Percentiles rank a stretch among this genome's conserved stretches.
phyloP scores from a whole-genome alignment of 2,329 filamentous ascomycete genomes.

The Teratosphaeria zuluensis region DNA sequence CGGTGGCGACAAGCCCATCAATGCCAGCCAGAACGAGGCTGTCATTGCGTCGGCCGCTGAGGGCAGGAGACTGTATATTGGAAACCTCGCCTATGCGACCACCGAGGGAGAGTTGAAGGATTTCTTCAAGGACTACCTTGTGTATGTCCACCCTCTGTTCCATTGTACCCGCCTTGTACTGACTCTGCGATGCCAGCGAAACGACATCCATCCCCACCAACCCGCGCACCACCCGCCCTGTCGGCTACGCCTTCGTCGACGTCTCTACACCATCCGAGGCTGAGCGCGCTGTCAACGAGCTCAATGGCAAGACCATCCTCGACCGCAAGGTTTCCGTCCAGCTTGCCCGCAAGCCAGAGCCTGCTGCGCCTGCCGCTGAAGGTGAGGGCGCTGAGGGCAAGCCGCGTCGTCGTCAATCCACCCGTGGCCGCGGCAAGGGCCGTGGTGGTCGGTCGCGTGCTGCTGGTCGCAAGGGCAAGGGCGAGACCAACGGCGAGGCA shows the following conservation, averaged over 20 bases:
- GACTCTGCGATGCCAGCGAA: constrained; percentile 52
- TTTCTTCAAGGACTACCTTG: constrained; percentile 99
- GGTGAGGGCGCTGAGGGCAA: constrained; percentile 66
- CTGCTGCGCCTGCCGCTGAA: constrained; percentile 64
- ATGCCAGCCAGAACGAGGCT: constrained; percentile 73
- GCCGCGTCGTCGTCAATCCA: constrained; percentile 46
- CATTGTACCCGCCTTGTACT: constrained; percentile 5
- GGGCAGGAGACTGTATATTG: constrained; percentile 98
- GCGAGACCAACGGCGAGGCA: constrained; percentile 32
- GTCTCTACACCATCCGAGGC: constrained; percentile 90
- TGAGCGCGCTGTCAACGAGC: constrained; percentile 86
- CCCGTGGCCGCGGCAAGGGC: constrained; percentile 47
- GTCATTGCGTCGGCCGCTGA: constrained; percentile 95
- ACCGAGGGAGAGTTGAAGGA: constrained; percentile 99
- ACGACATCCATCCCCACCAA: constrained; percentile 99
- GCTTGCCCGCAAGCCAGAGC: constrained; percentile 93
- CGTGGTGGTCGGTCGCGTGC: constrained; percentile 53
- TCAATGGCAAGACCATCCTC: constrained; percentile 94
- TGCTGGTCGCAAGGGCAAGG: constrained; percentile 46
- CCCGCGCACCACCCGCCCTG: constrained; percentile 94
- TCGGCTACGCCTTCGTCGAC: constrained; percentile 98
- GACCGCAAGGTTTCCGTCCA: constrained; percentile 99
- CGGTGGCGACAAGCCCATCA: constrained; percentile 53
- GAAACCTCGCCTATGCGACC: constrained; percentile 99
- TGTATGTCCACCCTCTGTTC: constrained; percentile 57